phyloP scores from a whole-genome alignment of 306 rosid species.

The Luffa acutangula region DNA sequence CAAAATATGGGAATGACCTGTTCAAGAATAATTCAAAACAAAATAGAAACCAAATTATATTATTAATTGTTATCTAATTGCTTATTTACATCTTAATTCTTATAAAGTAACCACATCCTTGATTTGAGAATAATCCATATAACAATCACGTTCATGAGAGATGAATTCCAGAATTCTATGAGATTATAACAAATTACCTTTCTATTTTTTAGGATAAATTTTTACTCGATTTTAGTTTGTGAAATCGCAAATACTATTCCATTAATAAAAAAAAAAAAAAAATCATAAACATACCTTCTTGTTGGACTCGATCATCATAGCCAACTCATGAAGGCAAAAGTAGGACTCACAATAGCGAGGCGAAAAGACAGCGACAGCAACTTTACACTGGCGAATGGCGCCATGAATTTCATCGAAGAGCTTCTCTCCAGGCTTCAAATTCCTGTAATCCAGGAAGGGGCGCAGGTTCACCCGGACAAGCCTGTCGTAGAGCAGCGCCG shows the following conservation, averaged over 20 bases:
- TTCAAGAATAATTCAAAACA: background rate
- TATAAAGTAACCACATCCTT: too few relatives aligned
- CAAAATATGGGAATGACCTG: slow-evolving; percentile 62
- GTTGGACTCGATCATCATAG: slow-evolving; percentile 44
- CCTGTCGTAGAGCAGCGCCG: slow-evolving; percentile 54
- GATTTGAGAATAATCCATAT: too few relatives aligned
- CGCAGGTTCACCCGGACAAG: slow-evolving; percentile 25
- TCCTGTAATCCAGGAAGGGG: slow-evolving; percentile 71
- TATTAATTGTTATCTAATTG: background rate
- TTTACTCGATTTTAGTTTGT: background rate
- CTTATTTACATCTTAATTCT: too few relatives aligned
- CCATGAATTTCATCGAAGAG: slow-evolving; percentile 62
- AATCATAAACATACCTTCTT: slow-evolving; percentile 24
- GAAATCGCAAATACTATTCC: background rate
- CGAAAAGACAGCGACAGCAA: slow-evolving; percentile 68
- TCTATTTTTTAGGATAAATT: background rate
- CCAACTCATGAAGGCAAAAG: slow-evolving; percentile 80
- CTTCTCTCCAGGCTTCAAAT: slow-evolving; percentile 85
- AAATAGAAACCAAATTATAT: too few relatives aligned
- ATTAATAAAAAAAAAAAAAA: background rate
- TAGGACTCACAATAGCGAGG: slow-evolving; percentile 72
- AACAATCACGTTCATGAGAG: too few relatives aligned
- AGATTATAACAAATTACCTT: background rate
- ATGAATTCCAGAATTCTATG: too few relatives aligned
- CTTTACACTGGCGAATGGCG: slow-evolving; percentile 45